Base-by-base conservation (phyloP, 2,329 filamentous ascomycete species). In the Calonectria naviculata region DNA sequence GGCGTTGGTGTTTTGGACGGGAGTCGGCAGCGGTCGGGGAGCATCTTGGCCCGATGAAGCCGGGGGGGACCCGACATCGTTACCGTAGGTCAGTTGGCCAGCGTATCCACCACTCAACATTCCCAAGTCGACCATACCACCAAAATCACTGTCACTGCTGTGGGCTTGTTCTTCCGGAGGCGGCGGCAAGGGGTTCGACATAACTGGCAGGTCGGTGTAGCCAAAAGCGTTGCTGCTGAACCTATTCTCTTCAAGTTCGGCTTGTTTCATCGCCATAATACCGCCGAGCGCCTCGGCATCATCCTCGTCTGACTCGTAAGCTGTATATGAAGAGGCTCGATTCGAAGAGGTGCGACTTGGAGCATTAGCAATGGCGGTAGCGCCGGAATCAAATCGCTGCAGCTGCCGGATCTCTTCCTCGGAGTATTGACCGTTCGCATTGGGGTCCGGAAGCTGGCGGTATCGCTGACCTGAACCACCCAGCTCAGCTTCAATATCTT, bases 201-300 rank as follows among this genome's bases (percentile, higher is more conserved):
- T 75, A 46, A 73, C 73, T n/a, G 80, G 78, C 72, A 81, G 74
- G 13, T 82, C 80, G 70, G 77, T 74, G 71, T 80, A 81, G 44
- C 75, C 77, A 58, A 83, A 83, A 9, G 76, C 73, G 21, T 72
- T 78, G 41, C 76, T 76, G 47, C 81, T 80, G 56, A 85, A 85
- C 13, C 82, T 87, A 61, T 91, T 90, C 62, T 92, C 91, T 71
- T 97, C 94, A 81, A 95, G 90, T 72, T 97, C 95, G 5, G 95
- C 95, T 84, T 95, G 91, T 70, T 92, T 91, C 89, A 98, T 91
- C 75, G 95, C 95, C 80, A 94, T 90, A 63, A 97, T 85, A 19
- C 97, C 96, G 71, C 94, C 94, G 44, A 93, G 92, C 24, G 93
- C 96, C 82, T 98, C 96, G 0, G 93, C 91, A 79, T 98, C 96